Evolutionary conservation across 1,139 yeast species (phyloP).

Genomic region (Pichia sp.): DNA sequence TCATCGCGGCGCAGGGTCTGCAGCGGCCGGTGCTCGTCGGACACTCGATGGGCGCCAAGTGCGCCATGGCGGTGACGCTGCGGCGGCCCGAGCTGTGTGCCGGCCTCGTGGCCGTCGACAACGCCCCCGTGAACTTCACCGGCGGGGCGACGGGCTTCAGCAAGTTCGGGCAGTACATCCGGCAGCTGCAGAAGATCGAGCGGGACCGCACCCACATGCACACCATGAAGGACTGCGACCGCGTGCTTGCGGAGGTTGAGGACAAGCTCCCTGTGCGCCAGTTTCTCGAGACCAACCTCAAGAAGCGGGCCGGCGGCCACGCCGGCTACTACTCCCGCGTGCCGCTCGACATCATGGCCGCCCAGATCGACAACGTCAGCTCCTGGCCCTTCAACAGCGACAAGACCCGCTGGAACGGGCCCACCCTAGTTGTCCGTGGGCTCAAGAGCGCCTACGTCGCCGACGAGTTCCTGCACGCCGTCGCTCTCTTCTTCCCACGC

Average conservation of each 20-base stretch:
- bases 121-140: slow-evolving; percentile 57
- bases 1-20: slow-evolving; percentile 48
- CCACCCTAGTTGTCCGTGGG: slow-evolving; percentile 78
- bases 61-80: slow-evolving; percentile 83
- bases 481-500: slow-evolving; percentile 75
- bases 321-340: slow-evolving; percentile 37
- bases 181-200: slow-evolving; percentile 53
- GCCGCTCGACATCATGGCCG: slow-evolving; percentile 66
- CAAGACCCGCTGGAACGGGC: slow-evolving; percentile 59
- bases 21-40: slow-evolving; percentile 69
- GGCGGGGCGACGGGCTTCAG: slow-evolving; percentile 56
- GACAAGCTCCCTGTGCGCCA: slow-evolving; percentile 60
- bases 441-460: slow-evolving; percentile 73
- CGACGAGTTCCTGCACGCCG: slow-evolving; percentile 73
- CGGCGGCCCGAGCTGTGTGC: slow-evolving; percentile 62
- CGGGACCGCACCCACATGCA: slow-evolving; percentile 33
- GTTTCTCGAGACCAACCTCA: slow-evolving; percentile 70
- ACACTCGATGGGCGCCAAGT: slow-evolving; percentile 96
- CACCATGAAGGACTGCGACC: slow-evolving; percentile 65
- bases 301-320: slow-evolving; percentile 31
- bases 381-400: slow-evolving; percentile 72
- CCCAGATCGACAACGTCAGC: slow-evolving; percentile 61
- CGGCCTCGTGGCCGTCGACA: slow-evolving; percentile 76
- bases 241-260: slow-evolving; percentile 59
- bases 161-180: slow-evolving; percentile 63